Conservation (phyloP, 129 eudicot genomes). For the Chrysanthemum makinoi region DNA sequence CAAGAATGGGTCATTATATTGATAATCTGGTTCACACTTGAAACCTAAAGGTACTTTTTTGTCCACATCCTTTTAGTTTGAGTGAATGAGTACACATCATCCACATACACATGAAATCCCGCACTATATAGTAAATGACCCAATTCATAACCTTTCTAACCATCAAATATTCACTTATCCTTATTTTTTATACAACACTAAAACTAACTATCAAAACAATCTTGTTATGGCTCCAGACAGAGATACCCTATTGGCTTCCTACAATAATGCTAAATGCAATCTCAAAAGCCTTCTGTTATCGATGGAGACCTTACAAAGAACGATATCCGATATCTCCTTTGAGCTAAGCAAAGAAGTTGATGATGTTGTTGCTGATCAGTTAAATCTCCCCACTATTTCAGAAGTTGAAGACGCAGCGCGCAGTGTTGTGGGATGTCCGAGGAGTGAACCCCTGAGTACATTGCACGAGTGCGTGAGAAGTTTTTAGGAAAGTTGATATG, state of each 20-base stretch:
- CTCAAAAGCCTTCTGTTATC: constrained; percentile 58
- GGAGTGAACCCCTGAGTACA: constrained; percentile 83
- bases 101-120: constrained; percentile 30
- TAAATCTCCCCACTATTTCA: constrained; percentile 53
- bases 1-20: constrained; percentile 30
- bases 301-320: constrained; percentile 62
- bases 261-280: constrained; percentile 22
- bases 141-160: constrained; percentile 18
- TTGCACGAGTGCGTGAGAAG: constrained; percentile 48
- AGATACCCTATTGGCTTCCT: constrained; percentile 32
- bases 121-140: constrained; percentile 35
- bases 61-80: constrained; percentile 39
- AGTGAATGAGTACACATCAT: constrained; percentile 31
- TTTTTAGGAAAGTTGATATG: constrained; percentile 72
- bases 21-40: too few relatives aligned
- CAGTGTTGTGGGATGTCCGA: constrained; percentile 93
- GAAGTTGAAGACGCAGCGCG: constrained; percentile 92
- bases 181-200: neutral
- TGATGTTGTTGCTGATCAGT: constrained; percentile 9
- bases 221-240: constrained; percentile 51
- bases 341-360: constrained; percentile 58
- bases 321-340: constrained; percentile 73
- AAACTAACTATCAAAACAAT: neutral
- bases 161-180: constrained; percentile 4
- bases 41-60: constrained; percentile 37